Conservation (phyloP, 495 filamentous ascomycete species). For the Margaritispora aquatica region DNA sequence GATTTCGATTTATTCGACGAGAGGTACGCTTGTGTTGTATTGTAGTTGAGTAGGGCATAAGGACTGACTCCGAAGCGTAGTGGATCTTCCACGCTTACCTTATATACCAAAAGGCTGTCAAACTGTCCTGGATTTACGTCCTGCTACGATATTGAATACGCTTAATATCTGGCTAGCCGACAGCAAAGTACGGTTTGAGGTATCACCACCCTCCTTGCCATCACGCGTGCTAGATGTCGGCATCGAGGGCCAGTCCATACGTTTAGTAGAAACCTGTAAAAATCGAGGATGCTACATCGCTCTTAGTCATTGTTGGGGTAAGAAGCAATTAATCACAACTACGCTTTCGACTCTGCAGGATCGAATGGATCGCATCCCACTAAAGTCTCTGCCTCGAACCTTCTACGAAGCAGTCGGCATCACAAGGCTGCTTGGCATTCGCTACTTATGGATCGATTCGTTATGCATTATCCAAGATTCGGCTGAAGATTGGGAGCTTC, state of each 20-base stretch:
- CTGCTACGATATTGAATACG: too few species aligned
- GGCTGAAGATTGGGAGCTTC: constrained; percentile 30
- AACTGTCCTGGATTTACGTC: too few species aligned
- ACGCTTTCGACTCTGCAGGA: not conserved
- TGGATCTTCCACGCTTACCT: too few species aligned
- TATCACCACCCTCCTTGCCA: too few species aligned
- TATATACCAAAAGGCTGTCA: too few species aligned
- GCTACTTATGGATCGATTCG: constrained; percentile 29
- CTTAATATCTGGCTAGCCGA: too few species aligned
- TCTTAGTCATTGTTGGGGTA: constrained; percentile 4
- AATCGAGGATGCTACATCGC: not conserved
- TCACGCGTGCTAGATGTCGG: too few species aligned
- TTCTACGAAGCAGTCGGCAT: constrained; percentile 8
- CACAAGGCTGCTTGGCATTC: not conserved
- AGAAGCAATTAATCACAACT: not conserved
- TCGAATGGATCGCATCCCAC: not conserved
- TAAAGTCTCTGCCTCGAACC: not conserved
- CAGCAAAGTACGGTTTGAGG: too few species aligned
- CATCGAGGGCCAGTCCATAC: not conserved
- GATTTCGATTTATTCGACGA: too few species aligned
- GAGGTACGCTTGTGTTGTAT: too few species aligned
- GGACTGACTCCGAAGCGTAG: too few species aligned
- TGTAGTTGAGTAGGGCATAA: too few species aligned
- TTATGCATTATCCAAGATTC: constrained; percentile 31
- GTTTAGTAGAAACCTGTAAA: not conserved